Conservation (phyloP, 2,329 filamentous ascomycete species). For the Aphanoascus verrucosus region DNA sequence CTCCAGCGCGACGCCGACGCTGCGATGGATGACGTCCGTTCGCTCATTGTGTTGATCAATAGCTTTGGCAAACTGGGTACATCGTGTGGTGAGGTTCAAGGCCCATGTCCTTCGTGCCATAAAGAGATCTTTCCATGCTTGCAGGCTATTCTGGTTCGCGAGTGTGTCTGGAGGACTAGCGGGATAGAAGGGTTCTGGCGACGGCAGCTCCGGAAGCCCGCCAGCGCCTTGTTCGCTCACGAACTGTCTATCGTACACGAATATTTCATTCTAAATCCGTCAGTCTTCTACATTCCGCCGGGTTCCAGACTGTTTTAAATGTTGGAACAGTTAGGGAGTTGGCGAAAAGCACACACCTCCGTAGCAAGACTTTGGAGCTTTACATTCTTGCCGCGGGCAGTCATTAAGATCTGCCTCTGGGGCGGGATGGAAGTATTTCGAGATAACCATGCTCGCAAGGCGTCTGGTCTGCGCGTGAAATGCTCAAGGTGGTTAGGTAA, state of each 20-base stretch:
- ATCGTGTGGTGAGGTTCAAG: constrained; percentile 56
- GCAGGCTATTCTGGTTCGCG: constrained; percentile 64
- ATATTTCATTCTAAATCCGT: constrained; percentile 63
- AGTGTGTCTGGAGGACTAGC: constrained; percentile 65
- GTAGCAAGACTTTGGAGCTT: constrained; percentile 68
- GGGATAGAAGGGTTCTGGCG: constrained; percentile 51
- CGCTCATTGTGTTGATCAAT: constrained; percentile 45
- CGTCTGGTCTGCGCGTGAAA: constrained; percentile 63
- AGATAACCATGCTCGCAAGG: constrained; percentile 70
- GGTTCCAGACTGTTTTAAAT: not conserved
- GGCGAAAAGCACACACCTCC: constrained; percentile 47
- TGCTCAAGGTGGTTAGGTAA: constrained; percentile 1
- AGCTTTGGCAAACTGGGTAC: constrained; percentile 51
- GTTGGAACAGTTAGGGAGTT: not conserved
- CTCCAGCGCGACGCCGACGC: constrained; percentile 68
- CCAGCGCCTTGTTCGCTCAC: constrained; percentile 39
- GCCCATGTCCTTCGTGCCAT: constrained; percentile 73
- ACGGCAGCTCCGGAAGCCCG: constrained; percentile 42
- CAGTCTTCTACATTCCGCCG: not conserved
- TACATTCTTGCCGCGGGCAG: constrained; percentile 69
- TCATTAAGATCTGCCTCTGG: constrained; percentile 78
- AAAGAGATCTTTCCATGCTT: constrained; percentile 83
- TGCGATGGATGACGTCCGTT: constrained; percentile 52
- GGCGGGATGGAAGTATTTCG: constrained; percentile 61
- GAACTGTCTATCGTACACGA: constrained; percentile 76